phyloP scores from a whole-genome alignment of 208 protist species.

The Trypanosomatidae sp. region DNA sequence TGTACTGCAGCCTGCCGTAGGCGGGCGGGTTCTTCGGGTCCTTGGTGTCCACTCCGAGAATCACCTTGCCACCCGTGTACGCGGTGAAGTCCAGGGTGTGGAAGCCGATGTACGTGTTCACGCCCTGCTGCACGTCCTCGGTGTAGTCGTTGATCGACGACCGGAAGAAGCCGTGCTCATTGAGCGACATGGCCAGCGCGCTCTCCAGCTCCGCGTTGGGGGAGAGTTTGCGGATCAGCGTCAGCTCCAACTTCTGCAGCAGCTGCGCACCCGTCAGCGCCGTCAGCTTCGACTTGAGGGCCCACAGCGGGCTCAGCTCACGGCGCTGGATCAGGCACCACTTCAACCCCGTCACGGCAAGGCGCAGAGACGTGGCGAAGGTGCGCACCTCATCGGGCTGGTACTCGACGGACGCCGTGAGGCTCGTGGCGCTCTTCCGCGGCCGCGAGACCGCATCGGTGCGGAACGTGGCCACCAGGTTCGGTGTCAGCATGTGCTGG shows the following conservation, averaged over 20 bases:
- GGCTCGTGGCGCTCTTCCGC: slow-evolving; percentile 22
- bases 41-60: slow-evolving; percentile 35
- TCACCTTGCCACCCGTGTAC: slow-evolving; percentile 34
- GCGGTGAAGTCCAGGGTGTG: slow-evolving; percentile 41
- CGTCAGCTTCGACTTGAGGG: slow-evolving; percentile 49
- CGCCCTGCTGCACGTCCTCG: slow-evolving; percentile 35
- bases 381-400: slow-evolving; percentile 35
- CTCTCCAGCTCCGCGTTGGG: slow-evolving; percentile 53
- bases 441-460: slow-evolving; percentile 30
- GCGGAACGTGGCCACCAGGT: slow-evolving; percentile 33
- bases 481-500: slow-evolving; percentile 49
- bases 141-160: slow-evolving; percentile 25
- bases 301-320: slow-evolving; percentile 59
- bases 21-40: slow-evolving; percentile 27
- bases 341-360: slow-evolving; percentile 48
- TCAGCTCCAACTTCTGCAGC: slow-evolving; percentile 60
- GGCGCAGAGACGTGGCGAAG: slow-evolving; percentile 36
- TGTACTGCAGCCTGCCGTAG: slow-evolving; percentile 54
- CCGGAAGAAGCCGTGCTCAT: slow-evolving; percentile 57
- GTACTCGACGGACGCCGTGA: slow-evolving; percentile 36
- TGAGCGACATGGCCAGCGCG: slow-evolving; percentile 52
- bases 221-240: slow-evolving; percentile 60
- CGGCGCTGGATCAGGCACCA: slow-evolving; percentile 37
- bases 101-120: slow-evolving; percentile 47
- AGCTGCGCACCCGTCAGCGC: slow-evolving; percentile 34